Conservation (phyloP, 1,139 yeast genomes). For the Ashbya aceris region DNA sequence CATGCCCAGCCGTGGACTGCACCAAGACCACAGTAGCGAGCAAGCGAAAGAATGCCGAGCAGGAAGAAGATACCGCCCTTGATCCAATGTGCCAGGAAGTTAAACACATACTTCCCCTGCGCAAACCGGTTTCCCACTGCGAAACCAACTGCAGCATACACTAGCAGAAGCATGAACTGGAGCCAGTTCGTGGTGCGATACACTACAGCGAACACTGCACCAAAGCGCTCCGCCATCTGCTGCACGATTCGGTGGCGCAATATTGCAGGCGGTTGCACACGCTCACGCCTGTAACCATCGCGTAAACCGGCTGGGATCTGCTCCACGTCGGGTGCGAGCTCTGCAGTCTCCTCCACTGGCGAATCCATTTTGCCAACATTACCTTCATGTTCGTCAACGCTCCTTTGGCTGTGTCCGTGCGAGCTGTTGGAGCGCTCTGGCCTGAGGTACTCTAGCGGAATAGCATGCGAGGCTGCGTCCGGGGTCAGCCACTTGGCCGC, state of each 20-base stretch:
- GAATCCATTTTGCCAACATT: background rate
- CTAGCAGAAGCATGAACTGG: conserved; percentile 49
- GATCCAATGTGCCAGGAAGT: conserved; percentile 85
- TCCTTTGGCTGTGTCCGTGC: background rate
- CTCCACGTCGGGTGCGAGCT: background rate
- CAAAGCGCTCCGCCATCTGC: conserved; percentile 32
- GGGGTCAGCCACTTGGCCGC: conserved; percentile 37
- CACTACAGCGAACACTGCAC: conserved; percentile 32
- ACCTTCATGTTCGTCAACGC: background rate
- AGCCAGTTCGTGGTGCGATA: conserved; percentile 57
- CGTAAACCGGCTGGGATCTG: background rate
- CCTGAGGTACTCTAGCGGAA: background rate
- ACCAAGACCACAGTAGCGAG: conserved; percentile 81
- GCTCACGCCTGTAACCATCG: background rate
- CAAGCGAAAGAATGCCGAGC: conserved; percentile 66
- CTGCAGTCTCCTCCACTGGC: background rate
- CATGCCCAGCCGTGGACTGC: conserved; percentile 79
- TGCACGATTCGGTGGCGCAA: conserved; percentile 29
- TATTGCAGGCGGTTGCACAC: conserved; percentile 16
- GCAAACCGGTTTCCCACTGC: conserved; percentile 70
- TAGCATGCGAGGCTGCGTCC: conserved; percentile 9
- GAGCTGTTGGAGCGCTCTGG: background rate
- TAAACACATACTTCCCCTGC: conserved; percentile 55
- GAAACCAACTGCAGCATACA: conserved; percentile 63
- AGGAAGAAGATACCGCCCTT: conserved; percentile 85